phyloP scores from a whole-genome alignment of 2,329 filamentous ascomycete species.

The Aspergillus terreus region DNA sequence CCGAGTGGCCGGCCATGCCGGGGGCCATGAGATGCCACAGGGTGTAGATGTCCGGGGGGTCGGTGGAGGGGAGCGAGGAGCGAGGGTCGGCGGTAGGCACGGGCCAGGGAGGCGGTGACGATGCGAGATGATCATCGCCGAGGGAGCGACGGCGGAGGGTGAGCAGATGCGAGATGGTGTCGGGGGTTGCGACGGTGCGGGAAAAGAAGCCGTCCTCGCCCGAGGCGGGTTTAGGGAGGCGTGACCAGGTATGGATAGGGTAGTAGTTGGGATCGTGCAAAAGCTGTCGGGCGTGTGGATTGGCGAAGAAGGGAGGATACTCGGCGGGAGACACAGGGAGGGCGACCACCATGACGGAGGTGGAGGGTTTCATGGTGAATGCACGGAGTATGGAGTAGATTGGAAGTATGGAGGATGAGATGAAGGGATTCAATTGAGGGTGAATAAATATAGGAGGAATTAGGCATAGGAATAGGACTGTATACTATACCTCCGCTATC shows the following conservation, averaged over 20 bases:
- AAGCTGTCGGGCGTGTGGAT: constrained; percentile 29
- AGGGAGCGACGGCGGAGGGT: constrained; percentile 35
- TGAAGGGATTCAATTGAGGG: too few relatives aligned
- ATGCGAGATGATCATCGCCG: constrained; percentile 7
- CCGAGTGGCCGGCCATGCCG: constrained; percentile 38
- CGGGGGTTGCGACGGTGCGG: constrained; percentile 33
- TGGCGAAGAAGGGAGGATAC: constrained; percentile 23
- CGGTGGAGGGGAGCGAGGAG: constrained; percentile 15
- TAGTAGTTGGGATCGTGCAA: constrained; percentile 35
- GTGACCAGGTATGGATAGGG: constrained; percentile 37
- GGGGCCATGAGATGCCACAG: constrained; percentile 32
- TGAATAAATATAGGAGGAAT: too few relatives aligned
- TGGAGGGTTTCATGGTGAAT: background rate
- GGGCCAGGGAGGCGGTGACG: constrained; percentile 19
- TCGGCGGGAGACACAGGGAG: constrained; percentile 9
- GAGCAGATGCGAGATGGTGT: constrained; percentile 40
- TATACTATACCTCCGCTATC: too few relatives aligned
- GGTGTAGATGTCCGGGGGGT: constrained; percentile 36
- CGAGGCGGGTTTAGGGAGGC: constrained; percentile 34
- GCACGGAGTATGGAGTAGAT: background rate
- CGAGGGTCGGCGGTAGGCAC: constrained; percentile 13
- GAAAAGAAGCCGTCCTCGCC: constrained; percentile 45
- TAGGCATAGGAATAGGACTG: too few relatives aligned
- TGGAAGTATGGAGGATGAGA: too few relatives aligned
- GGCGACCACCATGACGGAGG: constrained; percentile 2